Evolutionary conservation across 2,329 filamentous ascomycete genomes (phyloP).

Genomic region (Fusarium solani-melongenae): DNA sequence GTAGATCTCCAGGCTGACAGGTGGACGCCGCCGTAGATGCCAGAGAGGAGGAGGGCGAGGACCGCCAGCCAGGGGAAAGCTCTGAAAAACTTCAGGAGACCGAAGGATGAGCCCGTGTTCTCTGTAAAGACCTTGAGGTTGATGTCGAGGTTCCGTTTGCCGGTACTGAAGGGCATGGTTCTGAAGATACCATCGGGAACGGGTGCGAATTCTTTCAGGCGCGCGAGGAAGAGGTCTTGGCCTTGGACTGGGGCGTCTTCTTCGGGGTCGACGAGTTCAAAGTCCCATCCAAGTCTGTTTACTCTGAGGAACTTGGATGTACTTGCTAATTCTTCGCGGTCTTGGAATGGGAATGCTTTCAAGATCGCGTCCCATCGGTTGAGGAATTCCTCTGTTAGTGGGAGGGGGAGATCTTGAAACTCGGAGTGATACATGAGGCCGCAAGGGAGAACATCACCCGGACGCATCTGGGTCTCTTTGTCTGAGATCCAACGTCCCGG

Average conservation of each 20-base stretch:
- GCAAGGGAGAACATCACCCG: not conserved
- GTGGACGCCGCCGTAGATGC: not conserved
- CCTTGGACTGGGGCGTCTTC: not conserved
- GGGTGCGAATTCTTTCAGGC: not conserved
- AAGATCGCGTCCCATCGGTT: not conserved
- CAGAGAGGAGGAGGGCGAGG: not conserved
- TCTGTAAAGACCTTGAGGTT: not conserved
- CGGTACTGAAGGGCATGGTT: not conserved
- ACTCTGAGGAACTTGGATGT: too few species aligned
- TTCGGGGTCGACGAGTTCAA: not conserved
- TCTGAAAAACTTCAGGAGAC: not conserved
- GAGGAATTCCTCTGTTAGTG: not conserved
- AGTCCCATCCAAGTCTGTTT: not conserved
- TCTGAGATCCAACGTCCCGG: not conserved
- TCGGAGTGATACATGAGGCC: not conserved
- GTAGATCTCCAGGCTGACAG: not conserved
- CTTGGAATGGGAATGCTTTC: not conserved
- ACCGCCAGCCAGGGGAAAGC: not conserved
- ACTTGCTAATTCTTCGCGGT: not conserved
- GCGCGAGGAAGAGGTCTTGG: not conserved
- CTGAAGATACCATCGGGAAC: not conserved
- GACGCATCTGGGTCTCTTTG: not conserved
- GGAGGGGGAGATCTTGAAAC: not conserved
- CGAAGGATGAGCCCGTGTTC: not conserved
- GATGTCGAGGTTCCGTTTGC: slow-evolving; percentile 3